These are phyloP conservation scores for Xylaria sp. DNA, from an alignment of 2,329 filamentous ascomycete species.

Conservation along the genomic window DNA sequence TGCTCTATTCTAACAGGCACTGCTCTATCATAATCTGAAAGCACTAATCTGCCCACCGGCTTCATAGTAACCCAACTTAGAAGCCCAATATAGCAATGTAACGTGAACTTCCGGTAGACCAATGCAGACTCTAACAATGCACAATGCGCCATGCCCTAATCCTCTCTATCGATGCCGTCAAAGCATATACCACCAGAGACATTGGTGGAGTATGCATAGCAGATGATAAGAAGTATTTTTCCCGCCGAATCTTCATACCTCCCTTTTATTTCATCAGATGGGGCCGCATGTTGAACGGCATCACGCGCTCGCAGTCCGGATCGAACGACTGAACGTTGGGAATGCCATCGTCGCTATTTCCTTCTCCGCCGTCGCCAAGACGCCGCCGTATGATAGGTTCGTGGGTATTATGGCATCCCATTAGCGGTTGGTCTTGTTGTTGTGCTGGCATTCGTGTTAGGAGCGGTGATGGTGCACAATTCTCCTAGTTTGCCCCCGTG, in stretches of 20 bases:
- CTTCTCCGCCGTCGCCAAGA: background rate
- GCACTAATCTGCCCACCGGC: background rate
- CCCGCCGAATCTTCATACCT: background rate
- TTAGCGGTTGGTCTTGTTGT: background rate
- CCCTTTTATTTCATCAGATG: background rate
- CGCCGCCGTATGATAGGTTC: background rate
- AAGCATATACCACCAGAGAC: background rate
- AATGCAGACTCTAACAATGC: background rate
- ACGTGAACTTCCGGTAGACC: background rate
- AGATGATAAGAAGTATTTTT: background rate
- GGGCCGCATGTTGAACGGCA: background rate
- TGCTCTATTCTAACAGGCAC: conserved; percentile 2
- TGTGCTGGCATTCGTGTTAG: background rate
- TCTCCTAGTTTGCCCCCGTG: conserved; percentile 67
- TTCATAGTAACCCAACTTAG: background rate
- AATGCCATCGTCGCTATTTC: background rate
- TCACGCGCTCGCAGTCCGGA: background rate
- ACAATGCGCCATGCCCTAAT: background rate
- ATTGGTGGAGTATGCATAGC: background rate
- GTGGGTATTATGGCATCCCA: background rate
- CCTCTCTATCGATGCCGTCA: background rate
- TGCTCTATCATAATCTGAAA: background rate
- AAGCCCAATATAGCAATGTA: background rate
- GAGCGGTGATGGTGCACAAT: background rate
- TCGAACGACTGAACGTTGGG: background rate